Conservation (phyloP, 148 eudicot genomes). For the Tetragonia tetragonoides region DNA sequence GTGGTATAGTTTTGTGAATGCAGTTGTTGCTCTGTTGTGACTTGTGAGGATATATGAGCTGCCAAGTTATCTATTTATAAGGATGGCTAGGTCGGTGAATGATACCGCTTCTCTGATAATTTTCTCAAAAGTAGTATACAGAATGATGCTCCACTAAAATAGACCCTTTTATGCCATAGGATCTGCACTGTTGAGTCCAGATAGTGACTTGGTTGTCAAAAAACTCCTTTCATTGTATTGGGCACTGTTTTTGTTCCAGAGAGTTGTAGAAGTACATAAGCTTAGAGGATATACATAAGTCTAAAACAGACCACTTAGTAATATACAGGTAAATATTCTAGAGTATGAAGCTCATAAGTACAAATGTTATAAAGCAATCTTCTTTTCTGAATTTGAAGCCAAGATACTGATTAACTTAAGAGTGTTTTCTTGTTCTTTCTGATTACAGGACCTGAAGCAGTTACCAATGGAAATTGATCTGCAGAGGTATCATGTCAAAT, state of each 20-base stretch:
- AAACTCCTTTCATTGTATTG: not conserved
- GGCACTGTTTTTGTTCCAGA: not conserved
- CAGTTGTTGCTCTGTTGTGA: not conserved
- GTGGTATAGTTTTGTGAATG: not conserved
- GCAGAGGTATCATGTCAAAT: not conserved
- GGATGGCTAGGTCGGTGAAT: conserved; percentile 1
- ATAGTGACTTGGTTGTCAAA: conserved; percentile 2
- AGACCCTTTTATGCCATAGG: not conserved
- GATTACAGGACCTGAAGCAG: conserved; percentile 2
- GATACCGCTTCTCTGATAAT: not conserved
- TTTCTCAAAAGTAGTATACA: not conserved
- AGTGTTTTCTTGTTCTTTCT: conserved; percentile 2
- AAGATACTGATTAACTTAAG: not conserved
- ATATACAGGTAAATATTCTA: not conserved
- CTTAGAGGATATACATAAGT: too few species aligned
- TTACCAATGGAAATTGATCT: not conserved
- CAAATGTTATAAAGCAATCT: not conserved
- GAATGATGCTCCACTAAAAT: conserved; percentile 11
- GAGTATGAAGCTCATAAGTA: not conserved
- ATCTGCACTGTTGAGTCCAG: conserved; percentile 2
- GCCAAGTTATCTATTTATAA: conserved; percentile 20
- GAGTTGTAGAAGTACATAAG: not conserved
- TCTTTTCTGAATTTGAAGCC: not conserved
- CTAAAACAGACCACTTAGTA: too few species aligned
- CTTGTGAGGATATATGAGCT: not conserved